phyloP scores from a whole-genome alignment of 2,329 filamentous ascomycete genomes.

The Alternaria sp. region DNA sequence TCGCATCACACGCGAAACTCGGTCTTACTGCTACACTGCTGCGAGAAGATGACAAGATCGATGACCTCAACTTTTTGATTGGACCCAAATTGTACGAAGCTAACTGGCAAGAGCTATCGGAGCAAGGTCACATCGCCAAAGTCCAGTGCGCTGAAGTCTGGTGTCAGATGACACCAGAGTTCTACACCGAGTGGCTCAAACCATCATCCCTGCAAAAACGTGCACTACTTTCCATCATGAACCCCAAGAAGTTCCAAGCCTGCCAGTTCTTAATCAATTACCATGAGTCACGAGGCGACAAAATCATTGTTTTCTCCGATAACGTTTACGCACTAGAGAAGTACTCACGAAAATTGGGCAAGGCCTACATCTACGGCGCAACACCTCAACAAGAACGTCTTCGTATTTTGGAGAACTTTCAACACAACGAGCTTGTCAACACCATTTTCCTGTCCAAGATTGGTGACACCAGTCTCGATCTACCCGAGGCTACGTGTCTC shows the following conservation, averaged over 20 bases:
- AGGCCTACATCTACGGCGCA: constrained; percentile 89
- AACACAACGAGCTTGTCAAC: constrained; percentile 87
- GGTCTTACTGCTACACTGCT: constrained; percentile 92
- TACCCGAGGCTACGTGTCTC: constrained; percentile 93
- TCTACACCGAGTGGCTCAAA: constrained; percentile 90
- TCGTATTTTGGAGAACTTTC: constrained; percentile 89
- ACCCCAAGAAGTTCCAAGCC: constrained; percentile 94
- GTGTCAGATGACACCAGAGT: constrained; percentile 99
- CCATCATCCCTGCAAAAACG: constrained; percentile 68
- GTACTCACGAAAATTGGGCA: constrained; percentile 83
- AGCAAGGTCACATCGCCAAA: constrained; percentile 94
- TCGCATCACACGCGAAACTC: constrained; percentile 94
- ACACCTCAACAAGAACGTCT: constrained; percentile 87
- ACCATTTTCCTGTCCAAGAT: constrained; percentile 98
- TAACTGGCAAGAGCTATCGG: constrained; percentile 98
- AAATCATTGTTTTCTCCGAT: constrained; percentile 98
- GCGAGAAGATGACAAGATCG: constrained; percentile 97
- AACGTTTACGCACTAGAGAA: constrained; percentile 91
- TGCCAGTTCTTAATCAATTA: constrained; percentile 99
- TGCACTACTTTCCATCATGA: constrained; percentile 89
- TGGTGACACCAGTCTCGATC: constrained; percentile 94
- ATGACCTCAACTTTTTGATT: constrained; percentile 95
- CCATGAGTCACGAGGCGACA: constrained; percentile 92
- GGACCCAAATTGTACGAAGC: constrained; percentile 97
- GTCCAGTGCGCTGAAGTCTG: constrained; percentile 99